Evolutionary conservation across 2,329 filamentous ascomycete species (phyloP), one percentile per base, ranked within the genome.

Genomic region (Pyrenophora graminea): DNA sequence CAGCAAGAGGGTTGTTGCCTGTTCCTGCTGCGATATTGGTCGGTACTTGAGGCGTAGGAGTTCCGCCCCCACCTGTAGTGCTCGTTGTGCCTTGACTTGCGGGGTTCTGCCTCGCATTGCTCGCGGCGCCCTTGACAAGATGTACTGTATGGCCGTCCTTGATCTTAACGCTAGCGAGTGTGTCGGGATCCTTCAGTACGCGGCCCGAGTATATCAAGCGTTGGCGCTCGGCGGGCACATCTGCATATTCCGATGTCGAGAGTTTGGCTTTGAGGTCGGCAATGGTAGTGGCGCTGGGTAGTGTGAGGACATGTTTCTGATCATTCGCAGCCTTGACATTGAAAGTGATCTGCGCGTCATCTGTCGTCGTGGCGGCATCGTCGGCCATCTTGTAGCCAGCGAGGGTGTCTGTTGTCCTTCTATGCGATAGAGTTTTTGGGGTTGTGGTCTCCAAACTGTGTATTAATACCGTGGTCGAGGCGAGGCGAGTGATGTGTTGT

Each of bases 291-390:
- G 85, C 83, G 60, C 88, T 82, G 51, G 88, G 76, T 69, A 97
- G 86, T 49, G 91, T 95, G 71, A 99, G 80, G 45, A 84, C 86
- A 70, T 91, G 92, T 74, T 89, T 91, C 72, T 84, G 86, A 71
- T 97, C 92, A 65, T 87, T 88, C n/a, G 91, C 92, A n/a, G 90
- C 90, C 80, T 97, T 99, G 76, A 99, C 87, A 78, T 91, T 94
- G 84, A 99, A 97, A 74, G 90, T 96, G 77, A 99, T 79, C 67
- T 92, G 86, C 67, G 86, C 78, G 69, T 92, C 90, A 66, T 85
- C 82, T 48, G 79, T 73, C 67, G 67, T 61, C 30, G 68, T 58
- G 61, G 80, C 73, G 62, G 80, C 74, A 69, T 82, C 83, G 74
- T 90, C 87, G 70, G 87, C 82, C 86, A 89, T 90, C 68, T 50